Conservation (phyloP, 2,329 filamentous ascomycete species). For the Fusarium sp. region DNA sequence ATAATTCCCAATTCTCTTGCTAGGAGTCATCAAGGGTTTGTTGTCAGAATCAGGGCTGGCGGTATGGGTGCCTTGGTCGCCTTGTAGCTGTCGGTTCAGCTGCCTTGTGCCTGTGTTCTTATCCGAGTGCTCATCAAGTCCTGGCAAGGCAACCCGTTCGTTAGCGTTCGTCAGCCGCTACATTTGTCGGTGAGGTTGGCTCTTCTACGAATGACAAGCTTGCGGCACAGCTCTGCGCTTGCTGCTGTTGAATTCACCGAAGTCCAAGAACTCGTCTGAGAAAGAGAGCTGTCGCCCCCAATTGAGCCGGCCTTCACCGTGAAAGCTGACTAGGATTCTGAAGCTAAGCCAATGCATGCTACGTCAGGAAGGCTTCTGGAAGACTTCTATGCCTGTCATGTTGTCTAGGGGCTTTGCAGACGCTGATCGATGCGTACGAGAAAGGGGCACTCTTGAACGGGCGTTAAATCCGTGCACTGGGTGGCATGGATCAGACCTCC, state of each 20-base stretch:
- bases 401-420: constrained; percentile 10
- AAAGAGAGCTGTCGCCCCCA: constrained; percentile 15
- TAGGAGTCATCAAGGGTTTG: background rate
- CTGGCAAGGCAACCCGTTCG: constrained; percentile 7
- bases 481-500: constrained; percentile 23
- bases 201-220: constrained; percentile 15
- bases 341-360: constrained; percentile 34
- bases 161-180: constrained; percentile 11
- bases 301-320: constrained; percentile 18
- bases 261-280: background rate
- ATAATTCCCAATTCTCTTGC: background rate
- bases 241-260: constrained; percentile 10
- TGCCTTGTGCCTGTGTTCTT: constrained; percentile 19
- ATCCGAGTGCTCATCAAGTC: constrained; percentile 2
- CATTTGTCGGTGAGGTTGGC: constrained; percentile 18
- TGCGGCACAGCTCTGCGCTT: constrained; percentile 30
- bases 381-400: constrained; percentile 32
- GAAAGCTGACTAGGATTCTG: constrained; percentile 5
- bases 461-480: constrained; percentile 7
- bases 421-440: constrained; percentile 22
- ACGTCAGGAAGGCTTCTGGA: constrained; percentile 46
- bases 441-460: constrained; percentile 18
- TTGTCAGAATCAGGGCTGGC: constrained; percentile 27
- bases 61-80: constrained; percentile 14
- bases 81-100: constrained; percentile 8